Base-by-base conservation (phyloP, 306 rosid species). In the Quillaja saponaria region DNA sequence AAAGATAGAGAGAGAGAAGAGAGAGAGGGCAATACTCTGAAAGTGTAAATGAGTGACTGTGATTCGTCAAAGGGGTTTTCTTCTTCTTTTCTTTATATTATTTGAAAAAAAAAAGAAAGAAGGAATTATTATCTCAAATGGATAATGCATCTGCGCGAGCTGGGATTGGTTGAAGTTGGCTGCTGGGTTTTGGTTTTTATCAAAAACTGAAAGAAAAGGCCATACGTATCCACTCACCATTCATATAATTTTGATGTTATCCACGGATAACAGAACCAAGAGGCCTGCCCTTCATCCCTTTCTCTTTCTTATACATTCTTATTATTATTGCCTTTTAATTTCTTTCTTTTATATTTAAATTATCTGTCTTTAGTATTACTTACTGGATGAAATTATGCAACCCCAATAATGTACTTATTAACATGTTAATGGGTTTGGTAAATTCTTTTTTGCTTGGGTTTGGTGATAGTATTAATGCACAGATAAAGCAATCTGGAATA, bases 91-190 rank as follows among this genome's bases (percentile, higher is more conserved):
- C 45, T 37, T 34, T 39, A 35, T 7, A 38, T 58, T n/a, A n/a
- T n/a, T n/a, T n/a, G n/a, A n/a, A n/a, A n/a, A n/a, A n/a, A n/a
- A 9, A 28, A n/a, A n/a, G n/a, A n/a, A 6, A 39, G 6, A 34
- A 42, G 39, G 31, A 25, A 1, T 8, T 38, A 72, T 69, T 69
- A 62, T 70, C 75, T 56, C 61, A 37, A 48, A 56, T 51, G 58
- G 38, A 40, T 14, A 28, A 68, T 52, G 83, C 66, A 49, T 13
- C 71, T 72, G 76, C 69, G 52, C 46, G 64, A 65, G 33, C 47
- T 18, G 64, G 63, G 66, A 87, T 84, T 87, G 89, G 85, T 59
- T 48, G 62, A 63, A 73, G 17, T 50, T 75, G 85, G 58, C 84
- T 77, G 73, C 81, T 80, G 58, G 6, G 64, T 53, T 76, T 75